Percentiles rank a stretch among this genome's conserved stretches.
Conservation (phyloP, 2,329 filamentous ascomycete genomes). For the Dendrostoma leiphaemia region DNA sequence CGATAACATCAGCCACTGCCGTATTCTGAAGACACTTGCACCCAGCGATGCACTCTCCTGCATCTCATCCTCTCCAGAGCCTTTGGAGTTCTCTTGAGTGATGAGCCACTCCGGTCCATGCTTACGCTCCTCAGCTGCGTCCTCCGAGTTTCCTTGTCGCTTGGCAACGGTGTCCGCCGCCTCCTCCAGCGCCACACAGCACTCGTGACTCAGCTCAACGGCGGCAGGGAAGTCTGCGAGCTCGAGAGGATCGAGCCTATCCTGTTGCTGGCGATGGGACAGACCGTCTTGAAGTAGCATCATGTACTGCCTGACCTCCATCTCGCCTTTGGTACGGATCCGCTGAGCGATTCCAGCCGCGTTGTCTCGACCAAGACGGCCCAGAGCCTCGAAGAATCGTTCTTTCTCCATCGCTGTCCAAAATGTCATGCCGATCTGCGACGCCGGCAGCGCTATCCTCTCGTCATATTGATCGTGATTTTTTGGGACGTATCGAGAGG, state of each 20-base stretch:
- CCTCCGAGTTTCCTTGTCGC: slow-evolving; percentile 63
- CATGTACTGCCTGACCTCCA: slow-evolving; percentile 73
- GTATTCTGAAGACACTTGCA: slow-evolving; percentile 51
- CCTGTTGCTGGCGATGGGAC: slow-evolving; percentile 36
- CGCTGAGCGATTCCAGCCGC: slow-evolving; percentile 59
- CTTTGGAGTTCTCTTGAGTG: slow-evolving; percentile 31
- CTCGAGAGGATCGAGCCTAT: slow-evolving; percentile 36
- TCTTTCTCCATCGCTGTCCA: slow-evolving; percentile 76
- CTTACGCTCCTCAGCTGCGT: slow-evolving; percentile 54
- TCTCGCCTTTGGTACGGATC: slow-evolving; percentile 68
- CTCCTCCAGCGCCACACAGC: slow-evolving; percentile 63
- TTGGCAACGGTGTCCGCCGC: slow-evolving; percentile 65
- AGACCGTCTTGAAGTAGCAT: slow-evolving; percentile 54
- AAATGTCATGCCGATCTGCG: slow-evolving; percentile 64
- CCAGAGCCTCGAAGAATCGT: slow-evolving; percentile 64
- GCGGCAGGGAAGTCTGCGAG: slow-evolving; percentile 65
- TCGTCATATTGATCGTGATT: slow-evolving; percentile 13
- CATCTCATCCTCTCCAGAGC: slow-evolving; percentile 17
- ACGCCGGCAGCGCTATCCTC: slow-evolving; percentile 33
- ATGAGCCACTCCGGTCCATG: slow-evolving; percentile 70
- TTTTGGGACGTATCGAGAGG: slow-evolving; percentile 31
- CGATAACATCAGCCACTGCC: slow-evolving; percentile 63
- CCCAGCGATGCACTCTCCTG: slow-evolving; percentile 11
- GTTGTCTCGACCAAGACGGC: slow-evolving; percentile 62
- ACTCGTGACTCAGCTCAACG: slow-evolving; percentile 65